Conservation (phyloP, 1,284 basidiomycete genomes). For the Sporisorium scitamineum region DNA sequence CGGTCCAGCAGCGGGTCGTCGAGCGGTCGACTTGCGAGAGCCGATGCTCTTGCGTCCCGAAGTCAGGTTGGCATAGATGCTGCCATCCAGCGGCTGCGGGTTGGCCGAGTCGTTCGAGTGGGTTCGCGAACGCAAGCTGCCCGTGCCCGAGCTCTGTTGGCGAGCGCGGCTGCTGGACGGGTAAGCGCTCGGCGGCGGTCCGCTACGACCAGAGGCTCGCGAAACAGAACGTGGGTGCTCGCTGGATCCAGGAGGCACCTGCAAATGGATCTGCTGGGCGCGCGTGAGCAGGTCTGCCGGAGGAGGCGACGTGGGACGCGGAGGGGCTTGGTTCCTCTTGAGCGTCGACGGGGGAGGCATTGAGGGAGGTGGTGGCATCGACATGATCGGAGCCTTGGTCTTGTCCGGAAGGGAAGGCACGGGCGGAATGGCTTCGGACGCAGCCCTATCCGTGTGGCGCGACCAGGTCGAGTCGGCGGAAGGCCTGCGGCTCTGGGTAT, state of each 20-base stretch:
- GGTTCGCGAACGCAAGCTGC: slow-evolving; percentile 46
- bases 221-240: slow-evolving; percentile 48
- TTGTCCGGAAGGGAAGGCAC: slow-evolving; percentile 54
- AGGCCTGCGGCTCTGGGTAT: slow-evolving; percentile 29
- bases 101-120: slow-evolving; percentile 45
- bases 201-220: slow-evolving; percentile 45
- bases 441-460: slow-evolving; percentile 27
- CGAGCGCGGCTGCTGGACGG: slow-evolving; percentile 29
- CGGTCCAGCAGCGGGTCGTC: slow-evolving; percentile 34
- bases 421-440: slow-evolving; percentile 32
- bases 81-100: slow-evolving; percentile 34
- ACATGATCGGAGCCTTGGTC: slow-evolving; percentile 58
- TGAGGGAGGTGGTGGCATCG: slow-evolving; percentile 57
- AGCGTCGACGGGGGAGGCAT: slow-evolving; percentile 57
- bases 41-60: slow-evolving; percentile 49
- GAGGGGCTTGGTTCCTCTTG: slow-evolving; percentile 37
- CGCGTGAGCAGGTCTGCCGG: slow-evolving; percentile 54
- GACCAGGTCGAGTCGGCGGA: slow-evolving; percentile 54
- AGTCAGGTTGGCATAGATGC: slow-evolving; percentile 43
- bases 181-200: slow-evolving; percentile 32
- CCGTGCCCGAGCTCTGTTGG: slow-evolving; percentile 41
- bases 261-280: slow-evolving; percentile 45
- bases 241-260: slow-evolving; percentile 31
- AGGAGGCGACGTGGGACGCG: slow-evolving; percentile 57
- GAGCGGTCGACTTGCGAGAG: slow-evolving; percentile 34